A percentile compares a stretch with the other conserved stretches of the same genome.
phyloP scores from a whole-genome alignment of 140 eudicot genomes.

The Oenanthe javanica region DNA sequence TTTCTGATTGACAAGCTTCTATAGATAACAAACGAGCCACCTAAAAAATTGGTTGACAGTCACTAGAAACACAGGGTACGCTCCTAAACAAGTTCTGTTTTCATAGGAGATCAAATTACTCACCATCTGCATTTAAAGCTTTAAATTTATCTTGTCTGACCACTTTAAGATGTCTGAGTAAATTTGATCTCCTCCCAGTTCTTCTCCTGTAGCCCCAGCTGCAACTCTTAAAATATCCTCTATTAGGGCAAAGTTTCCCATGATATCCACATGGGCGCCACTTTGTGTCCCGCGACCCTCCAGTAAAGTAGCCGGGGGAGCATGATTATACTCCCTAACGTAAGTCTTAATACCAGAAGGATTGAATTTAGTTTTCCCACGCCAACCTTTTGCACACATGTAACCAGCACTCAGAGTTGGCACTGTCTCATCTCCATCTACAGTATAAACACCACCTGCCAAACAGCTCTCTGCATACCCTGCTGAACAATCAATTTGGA shows the following conservation, averaged over 20 bases:
- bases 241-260: conserved; percentile 91
- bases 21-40: background rate
- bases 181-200: conserved; percentile 86
- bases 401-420: conserved; percentile 87
- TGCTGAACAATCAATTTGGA: conserved; percentile 76
- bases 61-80: background rate
- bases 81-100: background rate
- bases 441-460: conserved; percentile 70
- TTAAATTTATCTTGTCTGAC: background rate
- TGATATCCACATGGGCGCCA: conserved; percentile 94
- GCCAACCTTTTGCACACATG: conserved; percentile 99
- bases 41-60: background rate
- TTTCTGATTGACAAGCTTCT: background rate
- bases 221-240: conserved; percentile 86
- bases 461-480: conserved; percentile 50
- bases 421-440: conserved; percentile 90
- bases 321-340: conserved; percentile 77
- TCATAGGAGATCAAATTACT: background rate
- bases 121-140: background rate
- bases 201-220: conserved; percentile 89
- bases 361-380: conserved; percentile 88
- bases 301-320: conserved; percentile 80
- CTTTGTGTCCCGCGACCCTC: conserved; percentile 97
- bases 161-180: conserved; percentile 62
- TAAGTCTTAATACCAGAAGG: conserved; percentile 73